Percentiles rank a stretch among this genome's conserved stretches.
Conservation (phyloP, 2,329 filamentous ascomycete species). For the Ophiostoma perfectum region DNA sequence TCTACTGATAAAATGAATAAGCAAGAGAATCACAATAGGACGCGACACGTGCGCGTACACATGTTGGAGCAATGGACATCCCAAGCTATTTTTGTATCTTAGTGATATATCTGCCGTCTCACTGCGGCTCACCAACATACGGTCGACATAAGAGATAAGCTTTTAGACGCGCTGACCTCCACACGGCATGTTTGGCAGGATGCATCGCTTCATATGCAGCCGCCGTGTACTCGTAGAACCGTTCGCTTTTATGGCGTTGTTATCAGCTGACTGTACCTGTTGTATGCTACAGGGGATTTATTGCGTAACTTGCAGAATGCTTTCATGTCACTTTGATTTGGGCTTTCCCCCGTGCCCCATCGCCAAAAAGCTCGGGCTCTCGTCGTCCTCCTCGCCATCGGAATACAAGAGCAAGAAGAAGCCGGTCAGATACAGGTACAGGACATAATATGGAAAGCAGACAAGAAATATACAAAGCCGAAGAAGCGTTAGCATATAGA, state of each 20-base stretch:
- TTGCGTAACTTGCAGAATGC: too few species aligned
- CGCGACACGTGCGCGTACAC: not conserved
- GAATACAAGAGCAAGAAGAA: too few species aligned
- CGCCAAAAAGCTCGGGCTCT: too few species aligned
- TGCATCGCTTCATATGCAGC: not conserved
- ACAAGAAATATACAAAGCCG: too few species aligned
- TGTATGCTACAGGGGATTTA: too few species aligned
- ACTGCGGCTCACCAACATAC: not conserved
- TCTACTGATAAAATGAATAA: not conserved
- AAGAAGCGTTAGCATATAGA: too few species aligned
- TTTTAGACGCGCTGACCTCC: slow-evolving; percentile 6
- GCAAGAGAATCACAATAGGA: not conserved
- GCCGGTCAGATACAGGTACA: too few species aligned
- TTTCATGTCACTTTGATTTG: too few species aligned
- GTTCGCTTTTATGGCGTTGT: not conserved
- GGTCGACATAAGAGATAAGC: not conserved
- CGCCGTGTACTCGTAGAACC: not conserved
- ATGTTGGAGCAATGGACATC: not conserved
- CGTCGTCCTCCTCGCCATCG: too few species aligned
- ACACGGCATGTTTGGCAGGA: not conserved
- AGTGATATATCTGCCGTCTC: not conserved
- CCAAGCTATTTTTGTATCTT: not conserved
- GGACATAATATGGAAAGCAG: too few species aligned
- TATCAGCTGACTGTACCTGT: not conserved
- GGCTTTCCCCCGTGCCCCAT: too few species aligned